These are phyloP conservation scores for Hypsizygus marmoreus DNA, from an alignment of 768 basidiomycete species.

Conservation along the genomic window DNA sequence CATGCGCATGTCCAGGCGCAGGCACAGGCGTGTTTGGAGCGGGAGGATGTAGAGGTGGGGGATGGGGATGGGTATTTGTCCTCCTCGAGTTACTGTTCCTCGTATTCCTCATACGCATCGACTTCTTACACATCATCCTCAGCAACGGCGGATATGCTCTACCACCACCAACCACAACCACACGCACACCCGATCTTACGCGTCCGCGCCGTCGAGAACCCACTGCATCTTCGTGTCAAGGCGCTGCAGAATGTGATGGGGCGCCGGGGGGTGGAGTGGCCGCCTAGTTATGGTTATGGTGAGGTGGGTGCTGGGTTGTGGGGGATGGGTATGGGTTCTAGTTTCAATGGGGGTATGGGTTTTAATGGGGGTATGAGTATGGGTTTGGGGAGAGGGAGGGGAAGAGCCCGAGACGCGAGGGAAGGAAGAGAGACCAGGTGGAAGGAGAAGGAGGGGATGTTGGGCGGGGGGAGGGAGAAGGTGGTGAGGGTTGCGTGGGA, in stretches of 20 bases:
- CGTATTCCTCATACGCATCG: too few relatives aligned
- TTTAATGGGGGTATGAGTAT: neutral
- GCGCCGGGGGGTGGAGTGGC: slow-evolving; percentile 45
- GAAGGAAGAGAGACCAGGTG: too few relatives aligned
- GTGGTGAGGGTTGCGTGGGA: slow-evolving; percentile 62
- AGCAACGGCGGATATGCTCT: too few relatives aligned
- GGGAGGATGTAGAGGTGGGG: slow-evolving; percentile 7
- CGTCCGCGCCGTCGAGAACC: slow-evolving; percentile 61
- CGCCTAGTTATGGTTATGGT: slow-evolving; percentile 48
- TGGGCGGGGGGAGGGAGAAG: slow-evolving; percentile 60
- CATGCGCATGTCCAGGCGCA: slow-evolving; percentile 12
- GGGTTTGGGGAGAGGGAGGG: slow-evolving; percentile 33
- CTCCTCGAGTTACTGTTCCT: too few relatives aligned
- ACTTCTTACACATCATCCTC: too few relatives aligned
- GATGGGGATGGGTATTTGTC: too few relatives aligned
- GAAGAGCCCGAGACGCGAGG: too few relatives aligned
- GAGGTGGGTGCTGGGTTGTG: slow-evolving; percentile 44
- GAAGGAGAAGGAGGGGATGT: slow-evolving; percentile 45
- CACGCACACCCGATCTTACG: too few relatives aligned
- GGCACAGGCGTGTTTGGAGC: neutral
- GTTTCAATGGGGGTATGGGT: neutral
- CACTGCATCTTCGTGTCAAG: slow-evolving; percentile 55
- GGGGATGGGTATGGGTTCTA: neutral
- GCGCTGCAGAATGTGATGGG: slow-evolving; percentile 61
- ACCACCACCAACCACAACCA: too few relatives aligned